A percentile compares a stretch with the other conserved stretches of the same genome.
Evolutionary conservation across 2,329 filamentous ascomycete species (phyloP).

Genomic region (Arthrobotrys iridis): DNA sequence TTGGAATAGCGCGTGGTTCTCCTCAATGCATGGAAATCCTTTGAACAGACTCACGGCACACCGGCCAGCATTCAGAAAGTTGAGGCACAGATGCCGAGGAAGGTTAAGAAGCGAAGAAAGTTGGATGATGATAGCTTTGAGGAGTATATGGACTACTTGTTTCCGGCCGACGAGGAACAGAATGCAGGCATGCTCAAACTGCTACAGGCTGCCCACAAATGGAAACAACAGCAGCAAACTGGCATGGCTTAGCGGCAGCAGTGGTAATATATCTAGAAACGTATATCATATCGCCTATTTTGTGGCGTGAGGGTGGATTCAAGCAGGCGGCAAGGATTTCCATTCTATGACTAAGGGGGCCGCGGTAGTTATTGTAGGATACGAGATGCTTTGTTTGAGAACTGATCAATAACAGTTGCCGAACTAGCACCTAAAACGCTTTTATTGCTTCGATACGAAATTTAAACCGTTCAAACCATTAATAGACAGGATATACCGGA

Average conservation of each 20-base stretch:
- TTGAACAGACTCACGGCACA: constrained; percentile 85
- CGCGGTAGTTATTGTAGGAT: constrained; percentile 50
- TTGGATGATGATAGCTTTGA: constrained; percentile 93
- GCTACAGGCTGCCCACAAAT: constrained; percentile 84
- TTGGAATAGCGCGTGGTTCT: constrained; percentile 76
- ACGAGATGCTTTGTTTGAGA: constrained; percentile 19
- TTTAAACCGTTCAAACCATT: constrained; percentile 1
- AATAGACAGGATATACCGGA: constrained; percentile 6
- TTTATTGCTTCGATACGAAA: constrained; percentile 11
- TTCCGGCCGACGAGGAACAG: constrained; percentile 92
- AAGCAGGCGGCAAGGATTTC: constrained; percentile 8
- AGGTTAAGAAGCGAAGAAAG: constrained; percentile 90
- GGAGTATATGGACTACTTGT: constrained; percentile 97
- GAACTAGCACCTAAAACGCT: constrained; percentile 18
- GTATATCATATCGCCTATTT: background rate
- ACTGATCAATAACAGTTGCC: background rate
- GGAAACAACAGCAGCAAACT: constrained; percentile 75
- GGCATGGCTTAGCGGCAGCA: constrained; percentile 54
- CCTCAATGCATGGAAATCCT: constrained; percentile 90
- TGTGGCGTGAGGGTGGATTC: background rate
- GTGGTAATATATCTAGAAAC: constrained; percentile 5
- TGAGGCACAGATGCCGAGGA: constrained; percentile 90
- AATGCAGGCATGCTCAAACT: constrained; percentile 84
- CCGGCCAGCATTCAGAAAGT: constrained; percentile 80
- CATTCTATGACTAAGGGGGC: background rate